Conservation (phyloP, 129 eudicot genomes). For the Scalesia atractyloides region DNA sequence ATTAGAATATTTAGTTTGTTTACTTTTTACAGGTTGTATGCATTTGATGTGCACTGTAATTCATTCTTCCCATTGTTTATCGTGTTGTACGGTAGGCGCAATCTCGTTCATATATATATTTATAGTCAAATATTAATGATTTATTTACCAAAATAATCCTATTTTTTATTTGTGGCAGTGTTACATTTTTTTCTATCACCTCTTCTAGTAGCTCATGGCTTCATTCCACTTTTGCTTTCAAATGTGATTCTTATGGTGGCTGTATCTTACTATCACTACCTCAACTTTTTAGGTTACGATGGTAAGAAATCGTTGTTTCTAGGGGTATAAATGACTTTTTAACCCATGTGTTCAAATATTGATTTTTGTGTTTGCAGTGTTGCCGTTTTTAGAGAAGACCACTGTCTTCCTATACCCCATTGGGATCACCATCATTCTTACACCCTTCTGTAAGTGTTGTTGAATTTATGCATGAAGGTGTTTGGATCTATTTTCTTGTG, state of each 20-base stretch:
- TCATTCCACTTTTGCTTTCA: conserved; percentile 80
- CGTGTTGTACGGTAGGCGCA: conserved; percentile 71
- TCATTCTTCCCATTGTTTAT: conserved; percentile 94
- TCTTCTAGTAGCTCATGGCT: conserved; percentile 88
- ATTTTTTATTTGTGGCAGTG: conserved; percentile 45
- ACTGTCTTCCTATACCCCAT: too few relatives aligned
- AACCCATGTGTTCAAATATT: neutral
- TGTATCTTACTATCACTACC: conserved; percentile 88
- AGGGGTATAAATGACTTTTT: too few relatives aligned
- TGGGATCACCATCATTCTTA: too few relatives aligned
- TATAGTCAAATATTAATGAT: too few relatives aligned
- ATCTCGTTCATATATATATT: too few relatives aligned
- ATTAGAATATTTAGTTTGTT: conserved; percentile 1
- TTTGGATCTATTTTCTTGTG: neutral
- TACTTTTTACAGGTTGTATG: conserved; percentile 74
- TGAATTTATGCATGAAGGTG: neutral
- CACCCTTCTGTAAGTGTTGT: neutral
- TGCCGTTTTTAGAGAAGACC: too few relatives aligned
- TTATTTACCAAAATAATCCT: too few relatives aligned
- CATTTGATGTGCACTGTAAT: conserved; percentile 98
- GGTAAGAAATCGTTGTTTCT: conserved; percentile 47
- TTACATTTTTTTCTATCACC: conserved; percentile 88
- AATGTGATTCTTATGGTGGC: conserved; percentile 81
- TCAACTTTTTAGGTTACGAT: conserved; percentile 86
- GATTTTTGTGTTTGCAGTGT: too few relatives aligned